Conservation (phyloP, 129 eudicot species). For the Logfia minima region DNA sequence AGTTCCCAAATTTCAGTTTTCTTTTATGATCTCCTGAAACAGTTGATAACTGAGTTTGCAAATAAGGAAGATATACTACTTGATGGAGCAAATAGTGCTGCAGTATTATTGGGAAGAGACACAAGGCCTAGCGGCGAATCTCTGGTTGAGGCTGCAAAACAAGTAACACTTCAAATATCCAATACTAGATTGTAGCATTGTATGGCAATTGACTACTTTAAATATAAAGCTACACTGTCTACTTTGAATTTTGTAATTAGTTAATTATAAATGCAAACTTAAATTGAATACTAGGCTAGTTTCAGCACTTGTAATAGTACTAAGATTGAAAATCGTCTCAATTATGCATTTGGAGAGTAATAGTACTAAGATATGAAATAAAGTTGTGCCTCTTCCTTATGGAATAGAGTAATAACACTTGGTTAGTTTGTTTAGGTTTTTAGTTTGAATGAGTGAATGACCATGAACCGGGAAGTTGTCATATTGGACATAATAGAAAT, state of each 20-base stretch:
- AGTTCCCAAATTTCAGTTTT: not conserved
- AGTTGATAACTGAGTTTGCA: constrained; percentile 67
- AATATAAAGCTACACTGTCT: not conserved
- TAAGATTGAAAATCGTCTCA: not conserved
- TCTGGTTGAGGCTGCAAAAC: constrained; percentile 80
- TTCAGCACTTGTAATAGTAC: not conserved
- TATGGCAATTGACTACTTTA: not conserved
- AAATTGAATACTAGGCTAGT: not conserved
- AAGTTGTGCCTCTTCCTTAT: not conserved
- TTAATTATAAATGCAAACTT: not conserved
- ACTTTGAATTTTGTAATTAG: not conserved
- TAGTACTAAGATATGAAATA: not conserved
- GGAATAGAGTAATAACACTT: constrained; percentile 7
- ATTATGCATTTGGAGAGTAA: not conserved
- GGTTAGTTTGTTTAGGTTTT: not conserved
- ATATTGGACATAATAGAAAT: too few relatives aligned
- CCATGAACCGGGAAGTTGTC: not conserved
- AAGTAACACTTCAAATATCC: constrained; percentile 43
- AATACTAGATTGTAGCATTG: not conserved
- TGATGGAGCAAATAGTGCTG: constrained; percentile 46
- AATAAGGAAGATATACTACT: constrained; percentile 63
- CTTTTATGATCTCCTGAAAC: constrained; percentile 21
- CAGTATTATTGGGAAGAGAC: constrained; percentile 74
- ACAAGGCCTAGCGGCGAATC: constrained; percentile 92
- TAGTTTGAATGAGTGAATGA: not conserved